A percentile compares a stretch with the other conserved stretches of the same genome.
phyloP scores from a whole-genome alignment of 2,329 filamentous ascomycete genomes.

The Aspergillus felis region DNA sequence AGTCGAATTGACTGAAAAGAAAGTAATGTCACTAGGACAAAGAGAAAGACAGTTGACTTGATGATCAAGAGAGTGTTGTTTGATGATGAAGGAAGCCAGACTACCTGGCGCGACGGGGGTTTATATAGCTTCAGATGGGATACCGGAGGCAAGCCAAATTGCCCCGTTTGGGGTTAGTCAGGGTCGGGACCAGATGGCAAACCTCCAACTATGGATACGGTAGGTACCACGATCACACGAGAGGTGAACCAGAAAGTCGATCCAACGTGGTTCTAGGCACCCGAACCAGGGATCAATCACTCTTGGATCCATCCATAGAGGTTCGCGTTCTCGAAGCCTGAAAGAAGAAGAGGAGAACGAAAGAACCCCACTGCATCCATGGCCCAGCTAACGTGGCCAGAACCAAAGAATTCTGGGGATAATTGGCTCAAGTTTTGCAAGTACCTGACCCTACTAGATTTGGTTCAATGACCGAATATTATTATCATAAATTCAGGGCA shows the following conservation, averaged over 20 bases:
- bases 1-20: conserved; percentile 3
- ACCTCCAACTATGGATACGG: not conserved
- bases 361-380: not conserved
- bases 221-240: not conserved
- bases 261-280: not conserved
- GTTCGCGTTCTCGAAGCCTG: not conserved
- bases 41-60: not conserved
- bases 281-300: not conserved
- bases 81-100: conserved; percentile 1
- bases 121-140: conserved; percentile 3
- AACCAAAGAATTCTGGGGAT: not conserved
- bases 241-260: not conserved
- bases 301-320: not conserved
- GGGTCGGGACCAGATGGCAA: not conserved
- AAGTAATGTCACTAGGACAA: conserved; percentile 2
- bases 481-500: not conserved
- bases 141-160: not conserved
- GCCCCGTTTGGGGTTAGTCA: not conserved
- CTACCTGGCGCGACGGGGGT: not conserved
- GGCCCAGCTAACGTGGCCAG: not conserved
- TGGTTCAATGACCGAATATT: not conserved
- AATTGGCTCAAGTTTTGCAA: no score
- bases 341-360: not conserved
- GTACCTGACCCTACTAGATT: not conserved
- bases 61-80: not conserved